Evolutionary conservation across 805 yeast species (phyloP), one percentile per base, ranked within the genome.

Genomic region (Vanderwaltozyma tropicalis): DNA sequence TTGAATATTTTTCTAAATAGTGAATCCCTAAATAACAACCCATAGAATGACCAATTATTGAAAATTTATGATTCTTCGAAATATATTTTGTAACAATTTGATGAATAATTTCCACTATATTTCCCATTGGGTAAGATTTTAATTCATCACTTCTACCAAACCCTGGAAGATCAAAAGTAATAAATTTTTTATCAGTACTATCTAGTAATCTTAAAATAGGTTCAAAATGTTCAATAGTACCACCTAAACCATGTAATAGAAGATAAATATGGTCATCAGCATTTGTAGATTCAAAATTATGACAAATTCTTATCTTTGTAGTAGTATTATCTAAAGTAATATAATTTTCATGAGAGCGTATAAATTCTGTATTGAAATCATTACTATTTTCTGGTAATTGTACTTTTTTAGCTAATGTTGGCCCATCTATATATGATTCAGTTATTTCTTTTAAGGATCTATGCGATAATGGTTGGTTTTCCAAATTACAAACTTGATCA

Each of bases 171-270:
- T 88, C 97, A 13, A 88, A 47, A 0, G 88, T 74, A 29, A 82
- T 52, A 15, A 86, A 70, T 39, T 75, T 79, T 42, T 76, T 71
- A 43, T 77, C 71, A 45, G 73, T 76, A 25, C 80, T 63, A 46
- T 83, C 72, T 36, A 74, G 64, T 20, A 76, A 78, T 7, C 53
- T 39, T 54, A 84, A 60, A 28, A 84, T 61, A 1, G 80, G 77
- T 50, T 83, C 92, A 55, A 88, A 88, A 55, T 87, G 96, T 17
- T 85, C 74, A 53, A 83, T 64, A 48, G 79, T 89, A 2, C 97
- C 97, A 1, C 96, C 97, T 16, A 89, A 59, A 0, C 97, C 97
- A 62, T 87, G 96, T 15, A 88, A 53, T 40, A 86, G 73, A 2
- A 85, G 59, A 5, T 81, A 57, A 2, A 78, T 62, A 0, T 94